Percentiles rank a stretch among this genome's conserved stretches.
phyloP scores from a whole-genome alignment of 441 rosid genomes.

The Bruguiera hainesii region DNA sequence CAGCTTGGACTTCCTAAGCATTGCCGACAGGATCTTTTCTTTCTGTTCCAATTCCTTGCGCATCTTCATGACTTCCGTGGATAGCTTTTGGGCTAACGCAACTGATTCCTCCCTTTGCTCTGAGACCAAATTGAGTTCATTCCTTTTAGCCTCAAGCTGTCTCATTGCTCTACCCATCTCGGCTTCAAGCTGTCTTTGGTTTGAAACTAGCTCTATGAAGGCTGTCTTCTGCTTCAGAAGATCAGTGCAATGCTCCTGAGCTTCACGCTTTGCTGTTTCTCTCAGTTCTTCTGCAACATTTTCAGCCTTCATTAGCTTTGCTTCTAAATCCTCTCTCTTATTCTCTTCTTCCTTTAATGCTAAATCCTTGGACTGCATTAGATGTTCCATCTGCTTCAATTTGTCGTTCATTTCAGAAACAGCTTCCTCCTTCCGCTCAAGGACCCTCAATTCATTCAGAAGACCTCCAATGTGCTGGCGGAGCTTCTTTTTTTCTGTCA shows the following conservation, averaged over 20 bases:
- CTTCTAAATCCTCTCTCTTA: slow-evolving; percentile 58
- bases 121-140: slow-evolving; percentile 43
- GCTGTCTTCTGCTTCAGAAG: slow-evolving; percentile 84
- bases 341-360: slow-evolving; percentile 46
- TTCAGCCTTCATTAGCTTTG: slow-evolving; percentile 44
- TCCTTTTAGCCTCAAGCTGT: slow-evolving; percentile 58
- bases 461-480: slow-evolving; percentile 59
- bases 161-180: slow-evolving; percentile 66
- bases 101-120: slow-evolving; percentile 59
- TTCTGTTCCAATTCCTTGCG: slow-evolving; percentile 72
- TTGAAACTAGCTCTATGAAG: slow-evolving; percentile 85
- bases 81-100: slow-evolving; percentile 45
- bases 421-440: slow-evolving; percentile 44
- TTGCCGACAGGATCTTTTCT: slow-evolving; percentile 67
- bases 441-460: slow-evolving; percentile 45
- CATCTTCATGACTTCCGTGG: slow-evolving; percentile 56
- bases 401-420: slow-evolving; percentile 42
- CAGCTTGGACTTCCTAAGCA: slow-evolving; percentile 69
- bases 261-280: slow-evolving; percentile 50
- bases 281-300: slow-evolving; percentile 45
- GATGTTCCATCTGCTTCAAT: slow-evolving; percentile 51
- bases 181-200: slow-evolving; percentile 84
- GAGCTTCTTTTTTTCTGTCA: slow-evolving; percentile 57
- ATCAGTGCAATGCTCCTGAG: slow-evolving; percentile 68
- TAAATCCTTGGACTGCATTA: slow-evolving; percentile 52